Base-by-base conservation (phyloP, 345 rosid species). In the Salix viminalis region DNA sequence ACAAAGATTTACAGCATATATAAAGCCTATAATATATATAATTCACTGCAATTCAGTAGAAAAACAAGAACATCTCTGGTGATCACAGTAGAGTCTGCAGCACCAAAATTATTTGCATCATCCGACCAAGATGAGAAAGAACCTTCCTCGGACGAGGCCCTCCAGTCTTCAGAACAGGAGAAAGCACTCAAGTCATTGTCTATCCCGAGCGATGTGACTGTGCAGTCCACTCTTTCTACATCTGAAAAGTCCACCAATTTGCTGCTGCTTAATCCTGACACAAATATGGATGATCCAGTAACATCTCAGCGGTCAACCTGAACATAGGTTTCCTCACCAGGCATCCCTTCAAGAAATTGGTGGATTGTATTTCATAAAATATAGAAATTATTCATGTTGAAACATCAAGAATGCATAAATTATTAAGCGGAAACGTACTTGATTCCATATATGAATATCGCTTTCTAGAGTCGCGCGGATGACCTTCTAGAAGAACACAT, bases 281-380 rank as follows among this genome's bases (percentile, higher is more conserved):
- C 75, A 41, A 91, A 92, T 32, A 32, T 11, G 93, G 96, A 72
- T 92, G 96, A 21, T 78, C 64, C 81, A 91, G 44, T 62, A 94
- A 91, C 96, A 90, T 91, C 81, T 87, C 89, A 16, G 91, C 90
- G 30, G 94, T 91, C 90, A 92, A 90, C 77, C 96, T 80, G 37
- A 72, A 76, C 5, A 67, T 79, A 1, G 92, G 88, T 71, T 92
- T 87, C 78, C 84, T 90, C 2, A 79, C 86, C 16, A 92, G 86
- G 77, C 94, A 91, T 50, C 82, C 87, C 13, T 65, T 56, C 71
- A 94, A 74, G 74, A 94, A 94, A 34, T 34, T 34, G 37, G 6
- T 34, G 37, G 37, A 34, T 34, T 34, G 37, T 34, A 34, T 34
- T 34, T 34, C 37, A 34, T 34, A 34, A 34, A 4, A 34, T 34